These are phyloP conservation scores for Globisporangium parvum DNA, from an alignment of 352 stramenopile genomes.

Conservation along the genomic window DNA sequence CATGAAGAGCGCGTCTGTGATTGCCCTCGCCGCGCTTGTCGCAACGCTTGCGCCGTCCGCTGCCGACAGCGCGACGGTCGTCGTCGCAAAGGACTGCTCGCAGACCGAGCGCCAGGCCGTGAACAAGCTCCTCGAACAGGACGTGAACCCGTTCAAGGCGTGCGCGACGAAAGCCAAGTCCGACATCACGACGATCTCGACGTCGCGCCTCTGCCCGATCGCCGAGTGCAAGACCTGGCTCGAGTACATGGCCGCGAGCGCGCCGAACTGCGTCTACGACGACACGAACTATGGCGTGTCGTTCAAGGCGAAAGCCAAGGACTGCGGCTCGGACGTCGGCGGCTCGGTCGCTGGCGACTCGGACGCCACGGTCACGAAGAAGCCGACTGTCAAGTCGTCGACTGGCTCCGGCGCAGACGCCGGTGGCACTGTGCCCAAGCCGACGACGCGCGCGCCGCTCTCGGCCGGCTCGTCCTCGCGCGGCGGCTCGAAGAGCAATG, in stretches of 20 bases:
- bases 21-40: constrained; percentile 17
- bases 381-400: constrained; percentile 5
- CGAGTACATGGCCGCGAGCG: constrained; percentile 43
- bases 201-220: constrained; percentile 47
- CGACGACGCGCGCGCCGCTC: not conserved
- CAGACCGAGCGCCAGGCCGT: constrained; percentile 39
- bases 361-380: not conserved
- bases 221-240: constrained; percentile 46
- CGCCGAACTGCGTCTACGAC: constrained; percentile 59
- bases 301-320: constrained; percentile 39
- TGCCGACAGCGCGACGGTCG: constrained; percentile 5
- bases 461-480: not conserved
- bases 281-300: constrained; percentile 47
- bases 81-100: constrained; percentile 40
- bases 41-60: constrained; percentile 9
- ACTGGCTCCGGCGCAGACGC: constrained; percentile 14
- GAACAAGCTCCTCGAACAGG: constrained; percentile 58
- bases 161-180: constrained; percentile 43
- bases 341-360: not conserved
- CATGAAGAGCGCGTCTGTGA: constrained; percentile 30
- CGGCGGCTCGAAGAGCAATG: not conserved
- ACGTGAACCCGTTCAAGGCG: constrained; percentile 44
- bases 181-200: constrained; percentile 44
- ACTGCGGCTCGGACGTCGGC: constrained; percentile 22
- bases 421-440: constrained; percentile 7